These are phyloP conservation scores for Myxozyma mucilagina DNA, from an alignment of 805 yeast species.

Conservation along the genomic window DNA sequence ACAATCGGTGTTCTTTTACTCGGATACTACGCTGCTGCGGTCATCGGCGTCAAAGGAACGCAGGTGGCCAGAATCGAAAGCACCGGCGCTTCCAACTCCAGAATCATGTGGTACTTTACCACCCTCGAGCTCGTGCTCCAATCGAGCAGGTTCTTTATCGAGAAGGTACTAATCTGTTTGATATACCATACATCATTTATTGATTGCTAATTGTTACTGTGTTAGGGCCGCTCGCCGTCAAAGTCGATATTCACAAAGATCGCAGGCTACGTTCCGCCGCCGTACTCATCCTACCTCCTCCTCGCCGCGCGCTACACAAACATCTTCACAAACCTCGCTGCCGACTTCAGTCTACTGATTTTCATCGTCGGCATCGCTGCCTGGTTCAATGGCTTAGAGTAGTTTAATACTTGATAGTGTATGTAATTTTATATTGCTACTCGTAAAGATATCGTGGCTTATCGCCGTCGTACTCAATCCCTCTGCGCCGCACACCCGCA, in stretches of 20 bases:
- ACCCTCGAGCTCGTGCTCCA: conserved; percentile 24
- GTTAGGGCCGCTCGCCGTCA: conserved; percentile 33
- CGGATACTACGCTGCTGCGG: conserved; percentile 16
- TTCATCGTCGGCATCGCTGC: conserved; percentile 27
- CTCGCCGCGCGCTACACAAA: conserved; percentile 32
- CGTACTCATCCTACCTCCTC: conserved; percentile 30
- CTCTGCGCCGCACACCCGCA: neutral
- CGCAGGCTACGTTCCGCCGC: conserved; percentile 31
- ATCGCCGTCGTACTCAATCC: neutral
- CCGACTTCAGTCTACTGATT: conserved; percentile 29
- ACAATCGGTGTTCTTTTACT: conserved; percentile 6
- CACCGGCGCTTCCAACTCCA: conserved; percentile 3
- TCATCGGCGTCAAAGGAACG: conserved; percentile 13
- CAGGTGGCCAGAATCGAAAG: conserved; percentile 21
- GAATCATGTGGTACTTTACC: conserved; percentile 25
- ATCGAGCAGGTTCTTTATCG: conserved; percentile 24
- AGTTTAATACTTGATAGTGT: neutral
- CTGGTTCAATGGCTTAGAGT: conserved; percentile 17
- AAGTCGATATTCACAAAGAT: conserved; percentile 31
- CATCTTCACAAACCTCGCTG: conserved; percentile 23
- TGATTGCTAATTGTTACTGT: neutral
- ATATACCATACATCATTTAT: neutral
- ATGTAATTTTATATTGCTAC: neutral
- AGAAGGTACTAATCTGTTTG: conserved; percentile 10
- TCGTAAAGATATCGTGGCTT: no score